These are phyloP conservation scores for Saccharomyces pastorianus DNA, from an alignment of 1,139 yeast genomes.

Conservation along the genomic window DNA sequence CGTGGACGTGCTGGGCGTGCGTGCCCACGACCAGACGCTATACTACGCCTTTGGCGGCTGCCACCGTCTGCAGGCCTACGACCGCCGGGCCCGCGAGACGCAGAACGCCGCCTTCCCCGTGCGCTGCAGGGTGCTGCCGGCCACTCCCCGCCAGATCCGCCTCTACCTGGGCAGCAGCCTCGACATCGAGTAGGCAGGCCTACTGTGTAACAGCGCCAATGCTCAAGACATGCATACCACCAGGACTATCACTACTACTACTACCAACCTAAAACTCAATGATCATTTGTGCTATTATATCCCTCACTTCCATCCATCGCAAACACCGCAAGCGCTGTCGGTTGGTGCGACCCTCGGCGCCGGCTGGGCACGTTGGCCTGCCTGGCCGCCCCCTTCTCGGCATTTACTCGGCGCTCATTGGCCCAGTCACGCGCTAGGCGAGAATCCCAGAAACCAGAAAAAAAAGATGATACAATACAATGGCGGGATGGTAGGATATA, in stretches of 20 bases:
- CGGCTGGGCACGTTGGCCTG: neutral
- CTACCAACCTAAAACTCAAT: no score
- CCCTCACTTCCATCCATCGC: neutral
- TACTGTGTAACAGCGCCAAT: no score
- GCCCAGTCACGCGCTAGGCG: neutral
- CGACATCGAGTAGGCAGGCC: slow-evolving; percentile 36
- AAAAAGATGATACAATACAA: neutral
- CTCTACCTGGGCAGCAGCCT: slow-evolving; percentile 61
- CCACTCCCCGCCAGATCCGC: slow-evolving; percentile 53
- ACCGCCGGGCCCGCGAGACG: slow-evolving; percentile 39
- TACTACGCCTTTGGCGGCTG: slow-evolving; percentile 85
- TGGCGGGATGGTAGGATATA: neutral
- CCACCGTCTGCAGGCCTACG: slow-evolving; percentile 76
- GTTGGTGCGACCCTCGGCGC: neutral
- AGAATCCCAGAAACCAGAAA: neutral
- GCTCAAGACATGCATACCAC: no score
- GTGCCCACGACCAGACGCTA: slow-evolving; percentile 50
- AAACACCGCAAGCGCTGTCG: neutral
- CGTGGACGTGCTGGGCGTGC: slow-evolving; percentile 61
- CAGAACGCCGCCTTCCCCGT: slow-evolving; percentile 36
- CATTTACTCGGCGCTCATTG: neutral
- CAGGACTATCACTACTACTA: neutral
- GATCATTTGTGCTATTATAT: no score
- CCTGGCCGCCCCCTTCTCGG: neutral
- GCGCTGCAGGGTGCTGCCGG: slow-evolving; percentile 57